Evolutionary conservation across 805 yeast species (phyloP).

Genomic region (Zygoascus ofunaensis): DNA sequence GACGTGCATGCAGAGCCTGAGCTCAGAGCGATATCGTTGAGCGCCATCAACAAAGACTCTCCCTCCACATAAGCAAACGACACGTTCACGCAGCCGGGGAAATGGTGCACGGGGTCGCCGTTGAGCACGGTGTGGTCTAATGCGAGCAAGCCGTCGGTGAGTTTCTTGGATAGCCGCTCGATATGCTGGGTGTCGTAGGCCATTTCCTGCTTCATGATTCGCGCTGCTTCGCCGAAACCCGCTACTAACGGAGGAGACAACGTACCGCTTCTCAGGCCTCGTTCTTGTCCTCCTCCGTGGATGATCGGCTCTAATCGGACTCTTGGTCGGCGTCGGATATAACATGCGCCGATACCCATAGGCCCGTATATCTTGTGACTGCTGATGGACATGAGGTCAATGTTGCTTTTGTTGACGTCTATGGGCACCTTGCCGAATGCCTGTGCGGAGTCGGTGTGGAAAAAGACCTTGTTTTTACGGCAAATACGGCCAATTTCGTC

Average conservation of each 20-base stretch:
- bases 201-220: conserved; percentile 67
- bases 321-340: conserved; percentile 94
- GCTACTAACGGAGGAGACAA: conserved; percentile 92
- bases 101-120: conserved; percentile 67
- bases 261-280: conserved; percentile 96
- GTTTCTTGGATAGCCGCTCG: conserved; percentile 57
- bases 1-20: conserved; percentile 99
- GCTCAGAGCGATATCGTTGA: conserved; percentile 90
- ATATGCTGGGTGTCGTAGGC: conserved; percentile 68
- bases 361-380: conserved; percentile 98
- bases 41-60: conserved; percentile 93
- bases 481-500: conserved; percentile 89
- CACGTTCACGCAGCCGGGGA: conserved; percentile 91
- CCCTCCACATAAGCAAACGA: conserved; percentile 98
- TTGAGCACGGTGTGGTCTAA: conserved; percentile 86
- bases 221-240: conserved; percentile 96
- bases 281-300: conserved; percentile 98
- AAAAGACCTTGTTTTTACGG: conserved; percentile 78
- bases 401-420: conserved; percentile 88
- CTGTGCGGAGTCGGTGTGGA: conserved; percentile 97
- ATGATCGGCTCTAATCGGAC: conserved; percentile 92
- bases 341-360: conserved; percentile 93
- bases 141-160: conserved; percentile 60
- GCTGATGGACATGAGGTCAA: conserved; percentile 86
- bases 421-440: conserved; percentile 90